Conservation (phyloP, 495 filamentous ascomycete species). For the Cercophora newfieldiana region DNA sequence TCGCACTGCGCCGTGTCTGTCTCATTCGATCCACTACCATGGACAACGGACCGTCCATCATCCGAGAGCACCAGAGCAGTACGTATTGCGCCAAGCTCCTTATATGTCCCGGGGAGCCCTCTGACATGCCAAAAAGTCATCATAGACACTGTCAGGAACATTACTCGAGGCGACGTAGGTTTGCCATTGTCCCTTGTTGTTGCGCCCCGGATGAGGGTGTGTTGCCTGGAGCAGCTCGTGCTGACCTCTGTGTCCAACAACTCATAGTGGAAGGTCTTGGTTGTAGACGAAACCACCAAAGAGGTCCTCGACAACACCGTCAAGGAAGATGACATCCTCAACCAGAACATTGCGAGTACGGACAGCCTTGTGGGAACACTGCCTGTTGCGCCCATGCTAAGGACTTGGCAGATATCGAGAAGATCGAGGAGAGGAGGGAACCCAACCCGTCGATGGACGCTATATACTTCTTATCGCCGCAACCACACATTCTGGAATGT, state of each 20-base stretch:
- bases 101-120: neutral
- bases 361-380: constrained; percentile 1
- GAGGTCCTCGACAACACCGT: constrained; percentile 83
- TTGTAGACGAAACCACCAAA: constrained; percentile 77
- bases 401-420: constrained; percentile 71
- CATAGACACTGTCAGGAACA: constrained; percentile 54
- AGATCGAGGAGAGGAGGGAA: constrained; percentile 79
- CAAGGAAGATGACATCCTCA: constrained; percentile 93
- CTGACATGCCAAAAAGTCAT: constrained; percentile 30
- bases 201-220: neutral
- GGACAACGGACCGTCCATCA: constrained; percentile 36
- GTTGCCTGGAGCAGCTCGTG: neutral
- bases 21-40: constrained; percentile 25
- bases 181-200: constrained; percentile 7
- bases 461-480: constrained; percentile 84
- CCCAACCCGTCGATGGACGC: constrained; percentile 87
- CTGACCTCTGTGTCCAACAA: neutral
- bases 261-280: constrained; percentile 88
- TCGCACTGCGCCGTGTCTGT: constrained; percentile 11
- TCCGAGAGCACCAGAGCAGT: constrained; percentile 41
- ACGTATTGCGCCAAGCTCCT: constrained; percentile 4
- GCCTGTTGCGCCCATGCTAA: constrained; percentile 16
- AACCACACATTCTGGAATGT: constrained; percentile 86
- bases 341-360: constrained; percentile 91
- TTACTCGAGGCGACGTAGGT: constrained; percentile 56